Percentiles rank a stretch among this genome's conserved stretches.
These are phyloP conservation scores for Fusarium decemcellulare DNA, from an alignment of 2,329 filamentous ascomycete genomes.

Conservation along the genomic window DNA sequence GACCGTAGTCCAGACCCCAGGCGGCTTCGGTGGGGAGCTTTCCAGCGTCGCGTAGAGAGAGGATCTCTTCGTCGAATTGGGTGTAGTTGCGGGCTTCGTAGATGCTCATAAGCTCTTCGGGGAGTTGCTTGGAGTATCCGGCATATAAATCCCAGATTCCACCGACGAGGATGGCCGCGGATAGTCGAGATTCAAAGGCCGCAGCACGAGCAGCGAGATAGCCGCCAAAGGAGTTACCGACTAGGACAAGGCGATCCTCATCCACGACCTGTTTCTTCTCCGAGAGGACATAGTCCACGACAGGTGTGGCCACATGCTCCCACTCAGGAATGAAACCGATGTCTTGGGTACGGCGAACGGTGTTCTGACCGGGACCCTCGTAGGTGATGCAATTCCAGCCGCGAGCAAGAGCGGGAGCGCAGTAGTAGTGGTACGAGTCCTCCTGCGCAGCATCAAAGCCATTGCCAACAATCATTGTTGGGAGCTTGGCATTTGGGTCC, in stretches of 20 bases:
- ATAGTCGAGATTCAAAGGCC: slow-evolving; percentile 25
- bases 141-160: slow-evolving; percentile 33
- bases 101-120: slow-evolving; percentile 2
- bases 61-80: slow-evolving; percentile 8
- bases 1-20: slow-evolving; percentile 28
- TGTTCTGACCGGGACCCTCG: slow-evolving; percentile 34
- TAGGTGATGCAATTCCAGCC: slow-evolving; percentile 27
- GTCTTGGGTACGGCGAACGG: slow-evolving; percentile 19
- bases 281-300: slow-evolving; percentile 13
- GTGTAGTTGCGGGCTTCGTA: slow-evolving; percentile 18
- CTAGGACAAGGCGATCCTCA: background rate
- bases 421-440: slow-evolving; percentile 17
- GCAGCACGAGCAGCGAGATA: slow-evolving; percentile 35
- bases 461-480: slow-evolving; percentile 20
- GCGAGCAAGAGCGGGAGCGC: slow-evolving; percentile 16
- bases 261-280: slow-evolving; percentile 14
- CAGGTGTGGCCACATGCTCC: slow-evolving; percentile 20
- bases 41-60: background rate
- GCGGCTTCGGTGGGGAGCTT: background rate
- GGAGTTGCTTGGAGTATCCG: slow-evolving; percentile 7
- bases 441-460: slow-evolving; percentile 36
- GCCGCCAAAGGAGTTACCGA: slow-evolving; percentile 28
- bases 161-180: slow-evolving; percentile 18
- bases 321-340: slow-evolving; percentile 34
- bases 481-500: background rate